These are phyloP conservation scores for Populus hybrid DNA, from an alignment of 441 rosid genomes.

Conservation along the genomic window DNA sequence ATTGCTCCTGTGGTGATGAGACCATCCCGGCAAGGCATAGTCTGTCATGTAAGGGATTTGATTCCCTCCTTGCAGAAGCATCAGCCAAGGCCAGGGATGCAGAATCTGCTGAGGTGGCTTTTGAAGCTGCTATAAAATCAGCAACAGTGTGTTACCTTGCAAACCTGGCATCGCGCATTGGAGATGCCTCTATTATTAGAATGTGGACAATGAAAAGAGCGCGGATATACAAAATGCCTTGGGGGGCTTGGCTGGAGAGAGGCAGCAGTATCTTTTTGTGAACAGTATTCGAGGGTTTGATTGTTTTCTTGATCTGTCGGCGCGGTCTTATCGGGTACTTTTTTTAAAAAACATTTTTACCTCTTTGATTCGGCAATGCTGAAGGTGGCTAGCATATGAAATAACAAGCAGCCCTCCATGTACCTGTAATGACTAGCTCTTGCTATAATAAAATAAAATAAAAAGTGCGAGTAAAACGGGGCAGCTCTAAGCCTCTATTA, in stretches of 20 bases:
- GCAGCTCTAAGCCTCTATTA: background rate
- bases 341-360: background rate
- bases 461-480: too few species aligned
- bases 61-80: background rate
- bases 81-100: background rate
- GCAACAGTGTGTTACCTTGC: background rate
- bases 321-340: background rate
- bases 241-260: background rate
- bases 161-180: background rate
- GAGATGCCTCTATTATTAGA: background rate
- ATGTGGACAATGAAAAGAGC: background rate
- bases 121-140: background rate
- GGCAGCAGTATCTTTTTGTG: background rate
- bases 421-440: too few species aligned
- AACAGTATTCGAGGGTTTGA: background rate
- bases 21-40: background rate
- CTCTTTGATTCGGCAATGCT: background rate
- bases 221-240: background rate
- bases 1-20: background rate
- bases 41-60: background rate
- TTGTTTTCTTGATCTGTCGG: background rate
- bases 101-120: background rate
- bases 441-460: too few species aligned
- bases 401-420: too few species aligned
- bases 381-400: too few species aligned